Percentiles rank a stretch among this genome's conserved stretches.
Conservation (phyloP, 441 rosid genomes). For the Rhodomyrtus psidioides region DNA sequence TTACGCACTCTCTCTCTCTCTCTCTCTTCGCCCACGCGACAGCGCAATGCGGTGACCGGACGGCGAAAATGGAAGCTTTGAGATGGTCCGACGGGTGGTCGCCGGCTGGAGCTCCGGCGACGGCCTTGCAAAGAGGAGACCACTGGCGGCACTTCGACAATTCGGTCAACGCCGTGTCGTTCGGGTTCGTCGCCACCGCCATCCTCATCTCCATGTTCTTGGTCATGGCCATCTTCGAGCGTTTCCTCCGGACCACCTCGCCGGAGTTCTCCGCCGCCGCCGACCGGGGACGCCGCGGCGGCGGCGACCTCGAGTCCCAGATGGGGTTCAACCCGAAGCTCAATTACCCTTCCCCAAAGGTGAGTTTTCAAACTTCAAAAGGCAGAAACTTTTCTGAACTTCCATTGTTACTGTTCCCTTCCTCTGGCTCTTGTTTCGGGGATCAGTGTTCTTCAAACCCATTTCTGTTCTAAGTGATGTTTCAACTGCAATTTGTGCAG, state of each 20-base stretch:
- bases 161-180: conserved; percentile 87
- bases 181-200: conserved; percentile 97
- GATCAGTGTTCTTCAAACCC: background rate
- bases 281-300: background rate
- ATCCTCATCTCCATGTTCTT: conserved; percentile 96
- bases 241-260: conserved; percentile 61
- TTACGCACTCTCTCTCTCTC: background rate
- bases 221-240: conserved; percentile 90
- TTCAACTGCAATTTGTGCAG: background rate
- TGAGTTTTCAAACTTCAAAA: conserved; percentile 20
- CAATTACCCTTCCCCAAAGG: conserved; percentile 78
- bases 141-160: conserved; percentile 65
- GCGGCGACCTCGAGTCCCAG: conserved; percentile 55
- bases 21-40: background rate
- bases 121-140: conserved; percentile 32
- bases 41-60: background rate
- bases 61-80: background rate
- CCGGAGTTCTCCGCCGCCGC: conserved; percentile 5
- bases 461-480: background rate
- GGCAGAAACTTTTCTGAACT: background rate
- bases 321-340: conserved; percentile 48
- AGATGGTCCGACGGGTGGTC: conserved; percentile 28
- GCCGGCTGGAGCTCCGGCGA: conserved; percentile 66
- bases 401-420: conserved; percentile 3
- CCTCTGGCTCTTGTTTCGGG: background rate